Percentiles rank a stretch among this genome's conserved stretches.
These are phyloP conservation scores for Trypanosoma congolense DNA, from an alignment of 208 protist species.

Conservation along the genomic window DNA sequence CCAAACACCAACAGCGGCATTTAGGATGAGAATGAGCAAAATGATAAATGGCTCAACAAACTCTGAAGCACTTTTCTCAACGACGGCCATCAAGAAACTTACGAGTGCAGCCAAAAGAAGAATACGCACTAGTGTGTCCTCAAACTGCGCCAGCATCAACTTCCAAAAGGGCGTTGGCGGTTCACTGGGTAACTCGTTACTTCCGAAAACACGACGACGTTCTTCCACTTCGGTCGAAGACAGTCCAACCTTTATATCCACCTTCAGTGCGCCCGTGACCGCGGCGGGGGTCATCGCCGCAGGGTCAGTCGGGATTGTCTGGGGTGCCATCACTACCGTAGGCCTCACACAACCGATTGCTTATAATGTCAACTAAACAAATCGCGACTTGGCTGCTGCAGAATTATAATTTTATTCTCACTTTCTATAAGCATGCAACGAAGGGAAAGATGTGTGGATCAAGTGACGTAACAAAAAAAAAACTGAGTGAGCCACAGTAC, in stretches of 20 bases:
- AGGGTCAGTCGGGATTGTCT: conserved; percentile 16
- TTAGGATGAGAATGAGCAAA: conserved; percentile 91
- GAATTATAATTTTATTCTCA: too few relatives aligned
- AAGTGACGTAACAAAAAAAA: too few relatives aligned
- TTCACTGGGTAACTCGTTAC: conserved; percentile 53
- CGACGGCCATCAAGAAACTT: conserved; percentile 73
- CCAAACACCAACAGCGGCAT: conserved; percentile 91
- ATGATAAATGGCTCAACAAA: conserved; percentile 95
- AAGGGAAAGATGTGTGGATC: too few relatives aligned
- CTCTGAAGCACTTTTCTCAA: conserved; percentile 59
- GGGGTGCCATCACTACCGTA: conserved; percentile 3
- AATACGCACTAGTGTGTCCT: conserved; percentile 88
- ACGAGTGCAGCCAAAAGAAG: conserved; percentile 72
- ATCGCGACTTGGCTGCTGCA: too few relatives aligned
- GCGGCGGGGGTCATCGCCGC: conserved; percentile 8
- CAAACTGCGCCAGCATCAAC: conserved; percentile 83
- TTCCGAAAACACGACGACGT: conserved; percentile 53
- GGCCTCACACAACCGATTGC: background rate
- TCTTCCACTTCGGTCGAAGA: conserved; percentile 28
- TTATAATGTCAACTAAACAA: background rate
- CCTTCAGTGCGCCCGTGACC: conserved; percentile 17
- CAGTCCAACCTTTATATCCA: conserved; percentile 27
- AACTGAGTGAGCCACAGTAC: too few relatives aligned
- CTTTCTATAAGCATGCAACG: too few relatives aligned
- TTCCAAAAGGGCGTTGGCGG: conserved; percentile 72